Conservation (phyloP, 352 stramenopile genomes). For the Globisporangium irregulare region DNA sequence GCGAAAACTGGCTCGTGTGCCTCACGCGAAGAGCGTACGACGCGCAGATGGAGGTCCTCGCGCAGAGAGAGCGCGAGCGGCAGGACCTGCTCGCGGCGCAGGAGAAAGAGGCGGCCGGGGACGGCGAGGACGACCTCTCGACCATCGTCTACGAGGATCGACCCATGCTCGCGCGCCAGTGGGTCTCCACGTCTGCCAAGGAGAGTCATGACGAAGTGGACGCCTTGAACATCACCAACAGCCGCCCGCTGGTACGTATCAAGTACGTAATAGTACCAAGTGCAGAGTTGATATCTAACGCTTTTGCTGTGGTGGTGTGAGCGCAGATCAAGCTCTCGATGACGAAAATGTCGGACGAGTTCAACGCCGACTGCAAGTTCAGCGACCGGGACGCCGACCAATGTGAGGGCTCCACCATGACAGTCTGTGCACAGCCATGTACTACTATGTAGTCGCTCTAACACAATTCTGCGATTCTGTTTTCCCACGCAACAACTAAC, state of each 20-base stretch:
- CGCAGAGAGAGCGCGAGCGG: slow-evolving; percentile 41
- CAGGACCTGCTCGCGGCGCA: slow-evolving; percentile 38
- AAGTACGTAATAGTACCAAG: no score
- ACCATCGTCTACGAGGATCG: slow-evolving; percentile 74
- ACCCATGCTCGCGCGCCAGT: slow-evolving; percentile 60
- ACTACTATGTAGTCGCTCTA: neutral
- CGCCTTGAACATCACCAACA: slow-evolving; percentile 44
- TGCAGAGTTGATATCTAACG: neutral
- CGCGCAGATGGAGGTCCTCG: slow-evolving; percentile 59
- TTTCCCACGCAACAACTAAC: neutral
- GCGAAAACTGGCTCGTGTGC: slow-evolving; percentile 84
- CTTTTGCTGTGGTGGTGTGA: neutral
- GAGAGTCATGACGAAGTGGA: slow-evolving; percentile 73
- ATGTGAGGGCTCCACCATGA: slow-evolving; percentile 26
- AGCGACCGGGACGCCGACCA: slow-evolving; percentile 79
- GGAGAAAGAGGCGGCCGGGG: slow-evolving; percentile 26
- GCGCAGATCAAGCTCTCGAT: slow-evolving; percentile 69
- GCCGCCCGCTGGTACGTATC: slow-evolving; percentile 37
- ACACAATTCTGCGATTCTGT: neutral
- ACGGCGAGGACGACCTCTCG: slow-evolving; percentile 42
- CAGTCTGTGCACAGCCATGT: neutral
- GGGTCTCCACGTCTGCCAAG: slow-evolving; percentile 41
- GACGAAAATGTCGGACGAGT: slow-evolving; percentile 79
- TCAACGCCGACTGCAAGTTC: slow-evolving; percentile 85
- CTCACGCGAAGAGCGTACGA: slow-evolving; percentile 68